Evolutionary conservation across 2,329 filamentous ascomycete species (phyloP).

Genomic region (Gnomoniopsis smithogilvyi): DNA sequence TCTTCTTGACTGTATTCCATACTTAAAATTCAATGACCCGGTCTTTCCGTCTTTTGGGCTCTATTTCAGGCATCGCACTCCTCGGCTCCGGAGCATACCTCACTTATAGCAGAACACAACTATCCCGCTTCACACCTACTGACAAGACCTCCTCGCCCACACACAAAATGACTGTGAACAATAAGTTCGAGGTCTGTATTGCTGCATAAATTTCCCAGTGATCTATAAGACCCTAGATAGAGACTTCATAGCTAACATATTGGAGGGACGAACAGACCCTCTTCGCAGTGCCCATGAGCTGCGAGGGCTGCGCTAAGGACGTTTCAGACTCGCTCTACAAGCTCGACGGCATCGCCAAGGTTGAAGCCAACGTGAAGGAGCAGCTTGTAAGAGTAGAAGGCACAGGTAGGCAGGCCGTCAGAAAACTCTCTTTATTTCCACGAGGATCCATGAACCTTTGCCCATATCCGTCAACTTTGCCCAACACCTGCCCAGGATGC

Average conservation of each 20-base stretch:
- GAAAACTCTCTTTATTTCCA: not conserved
- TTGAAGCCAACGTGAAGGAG: conserved; percentile 77
- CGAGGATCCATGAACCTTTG: not conserved
- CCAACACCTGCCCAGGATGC: not conserved
- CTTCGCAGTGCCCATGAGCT: conserved; percentile 92
- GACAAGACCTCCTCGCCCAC: conserved; percentile 12
- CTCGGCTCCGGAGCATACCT: conserved; percentile 23
- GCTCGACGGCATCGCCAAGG: conserved; percentile 75
- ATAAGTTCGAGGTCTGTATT: conserved; percentile 42
- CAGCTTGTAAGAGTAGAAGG: conserved; percentile 85
- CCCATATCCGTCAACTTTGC: not conserved
- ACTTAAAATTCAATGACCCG: conserved; percentile 9
- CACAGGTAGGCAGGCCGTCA: conserved; percentile 52
- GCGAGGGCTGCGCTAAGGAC: conserved; percentile 82
- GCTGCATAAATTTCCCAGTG: not conserved
- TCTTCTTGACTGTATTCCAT: conserved; percentile 12
- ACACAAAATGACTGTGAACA: conserved; percentile 40
- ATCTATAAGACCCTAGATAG: not conserved
- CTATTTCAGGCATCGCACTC: conserved; percentile 20
- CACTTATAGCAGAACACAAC: conserved; percentile 10
- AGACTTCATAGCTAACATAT: not conserved
- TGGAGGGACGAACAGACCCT: conserved; percentile 63
- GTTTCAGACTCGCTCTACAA: conserved; percentile 76
- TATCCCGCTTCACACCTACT: not conserved
- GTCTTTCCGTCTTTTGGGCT: conserved; percentile 17